Conservation (phyloP, 2,329 filamentous ascomycete genomes). For the Bretziella fagacearum region DNA sequence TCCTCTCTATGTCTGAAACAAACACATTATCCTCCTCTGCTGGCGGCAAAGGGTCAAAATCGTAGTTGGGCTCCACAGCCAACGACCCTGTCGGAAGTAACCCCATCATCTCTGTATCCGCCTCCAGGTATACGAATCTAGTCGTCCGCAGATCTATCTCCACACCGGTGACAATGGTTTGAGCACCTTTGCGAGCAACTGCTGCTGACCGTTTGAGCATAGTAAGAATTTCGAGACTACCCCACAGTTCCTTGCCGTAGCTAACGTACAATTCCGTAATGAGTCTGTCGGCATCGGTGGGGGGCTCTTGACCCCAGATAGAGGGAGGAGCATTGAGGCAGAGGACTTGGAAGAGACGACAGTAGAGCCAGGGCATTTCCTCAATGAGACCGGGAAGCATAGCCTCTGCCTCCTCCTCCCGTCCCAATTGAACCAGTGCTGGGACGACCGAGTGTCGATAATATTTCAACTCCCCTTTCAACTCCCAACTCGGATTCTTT, state of each 20-base stretch:
- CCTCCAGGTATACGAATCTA: conserved; percentile 63
- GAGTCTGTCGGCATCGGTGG: conserved; percentile 44
- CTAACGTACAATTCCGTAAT: conserved; percentile 60
- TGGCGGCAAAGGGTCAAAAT: conserved; percentile 72
- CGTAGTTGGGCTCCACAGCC: conserved; percentile 46
- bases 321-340: conserved; percentile 60
- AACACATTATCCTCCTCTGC: conserved; percentile 36
- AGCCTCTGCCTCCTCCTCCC: conserved; percentile 46
- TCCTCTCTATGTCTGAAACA: conserved; percentile 25
- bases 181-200: conserved; percentile 15
- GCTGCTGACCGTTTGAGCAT: conserved; percentile 53
- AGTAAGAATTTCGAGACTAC: conserved; percentile 50
- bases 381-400: conserved; percentile 52
- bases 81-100: conserved; percentile 51
- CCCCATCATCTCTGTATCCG: conserved; percentile 52
- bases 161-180: conserved; percentile 18
- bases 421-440: conserved; percentile 55
- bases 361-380: conserved; percentile 69
- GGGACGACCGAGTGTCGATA: conserved; percentile 61
- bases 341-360: conserved; percentile 61
- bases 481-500: conserved; percentile 19
- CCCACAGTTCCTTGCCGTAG: conserved; percentile 71
- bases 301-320: conserved; percentile 64
- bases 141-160: conserved; percentile 31
- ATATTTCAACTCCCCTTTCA: conserved; percentile 39